These are phyloP conservation scores for Skeletonema tropicum DNA, from an alignment of 108 stramenopile genomes.

Conservation along the genomic window DNA sequence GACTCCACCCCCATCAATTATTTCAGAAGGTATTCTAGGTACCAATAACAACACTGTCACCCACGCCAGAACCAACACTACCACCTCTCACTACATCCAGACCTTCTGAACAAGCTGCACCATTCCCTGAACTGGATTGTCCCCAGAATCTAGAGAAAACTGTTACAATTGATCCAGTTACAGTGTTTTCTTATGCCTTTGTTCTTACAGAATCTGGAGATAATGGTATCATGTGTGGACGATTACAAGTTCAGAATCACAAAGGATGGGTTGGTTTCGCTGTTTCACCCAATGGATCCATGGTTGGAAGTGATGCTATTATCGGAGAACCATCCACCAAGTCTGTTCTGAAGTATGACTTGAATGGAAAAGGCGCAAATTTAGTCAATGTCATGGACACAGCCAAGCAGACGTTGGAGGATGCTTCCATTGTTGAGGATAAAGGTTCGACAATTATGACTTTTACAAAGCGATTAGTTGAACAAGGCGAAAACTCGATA, in stretches of 20 bases:
- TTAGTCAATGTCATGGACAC: slow-evolving; percentile 43
- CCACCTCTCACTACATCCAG: neutral
- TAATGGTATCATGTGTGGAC: slow-evolving; percentile 9
- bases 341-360: slow-evolving; percentile 49
- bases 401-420: slow-evolving; percentile 58
- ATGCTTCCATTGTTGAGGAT: slow-evolving; percentile 48
- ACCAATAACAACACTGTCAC: neutral
- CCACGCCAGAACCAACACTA: neutral
- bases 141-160: neutral
- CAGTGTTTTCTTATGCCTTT: neutral
- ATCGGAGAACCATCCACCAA: slow-evolving; percentile 38
- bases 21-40: neutral
- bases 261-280: slow-evolving; percentile 43
- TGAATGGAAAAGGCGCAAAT: slow-evolving; percentile 24
- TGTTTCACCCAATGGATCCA: slow-evolving; percentile 17
- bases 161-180: neutral
- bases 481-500: slow-evolving; percentile 58
- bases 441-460: slow-evolving; percentile 47
- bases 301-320: slow-evolving; percentile 43
- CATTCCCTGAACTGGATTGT: neutral
- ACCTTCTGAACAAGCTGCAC: neutral
- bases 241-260: neutral
- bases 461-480: slow-evolving; percentile 65
- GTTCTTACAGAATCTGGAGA: neutral
- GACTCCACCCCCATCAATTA: neutral